phyloP scores from a whole-genome alignment of 768 basidiomycete species.

The Boletus reticuloceps region DNA sequence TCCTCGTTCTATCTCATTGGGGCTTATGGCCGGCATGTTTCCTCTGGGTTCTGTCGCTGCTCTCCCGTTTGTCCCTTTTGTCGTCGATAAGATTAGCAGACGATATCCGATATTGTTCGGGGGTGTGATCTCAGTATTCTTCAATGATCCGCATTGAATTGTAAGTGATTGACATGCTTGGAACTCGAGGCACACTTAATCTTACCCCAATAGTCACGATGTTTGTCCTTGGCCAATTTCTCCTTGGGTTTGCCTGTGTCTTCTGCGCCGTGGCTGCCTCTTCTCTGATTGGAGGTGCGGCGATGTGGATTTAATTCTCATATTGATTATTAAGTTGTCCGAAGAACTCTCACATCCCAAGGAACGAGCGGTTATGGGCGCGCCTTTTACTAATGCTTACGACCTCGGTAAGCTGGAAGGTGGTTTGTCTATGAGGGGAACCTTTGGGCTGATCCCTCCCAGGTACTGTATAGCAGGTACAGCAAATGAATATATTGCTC shows the following conservation, averaged over 20 bases:
- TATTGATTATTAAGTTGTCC: no score
- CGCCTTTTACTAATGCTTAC: slow-evolving; percentile 10
- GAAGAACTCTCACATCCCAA: slow-evolving; percentile 17
- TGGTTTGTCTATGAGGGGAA: background rate
- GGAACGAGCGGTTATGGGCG: slow-evolving; percentile 15
- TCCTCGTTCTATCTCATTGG: slow-evolving; percentile 53
- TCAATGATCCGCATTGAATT: slow-evolving; percentile 9
- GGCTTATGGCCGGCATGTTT: slow-evolving; percentile 56
- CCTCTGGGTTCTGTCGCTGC: slow-evolving; percentile 54
- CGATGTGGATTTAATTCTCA: no score
- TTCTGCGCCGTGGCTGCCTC: no score
- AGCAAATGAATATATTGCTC: no score
- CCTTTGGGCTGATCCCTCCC: background rate
- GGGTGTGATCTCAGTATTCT: slow-evolving; percentile 1
- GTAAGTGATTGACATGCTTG: no score
- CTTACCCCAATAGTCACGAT: background rate
- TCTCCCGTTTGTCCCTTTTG: slow-evolving; percentile 37
- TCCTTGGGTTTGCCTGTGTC: background rate
- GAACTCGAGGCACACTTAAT: no score
- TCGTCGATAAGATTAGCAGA: slow-evolving; percentile 8
- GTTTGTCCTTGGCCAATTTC: background rate
- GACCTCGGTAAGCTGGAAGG: slow-evolving; percentile 8
- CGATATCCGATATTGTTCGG: slow-evolving; percentile 10
- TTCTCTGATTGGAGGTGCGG: slow-evolving; percentile 22
- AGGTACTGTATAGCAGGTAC: slow-evolving; percentile 10